Evolutionary conservation across 23 red algal species (phyloP).

Genomic region (Gracilaria domingensis): DNA sequence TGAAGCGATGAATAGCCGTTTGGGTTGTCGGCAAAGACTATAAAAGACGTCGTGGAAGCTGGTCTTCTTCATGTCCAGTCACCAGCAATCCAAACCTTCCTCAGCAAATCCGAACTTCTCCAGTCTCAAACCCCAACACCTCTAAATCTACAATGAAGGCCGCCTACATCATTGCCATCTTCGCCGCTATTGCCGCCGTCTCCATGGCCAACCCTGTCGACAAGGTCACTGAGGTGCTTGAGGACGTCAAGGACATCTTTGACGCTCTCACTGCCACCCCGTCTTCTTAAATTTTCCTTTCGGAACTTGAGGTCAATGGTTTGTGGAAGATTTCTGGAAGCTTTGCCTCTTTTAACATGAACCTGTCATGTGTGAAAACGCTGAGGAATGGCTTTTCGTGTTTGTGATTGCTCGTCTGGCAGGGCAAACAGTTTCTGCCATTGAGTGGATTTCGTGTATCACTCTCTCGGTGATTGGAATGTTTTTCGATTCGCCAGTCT

Average conservation of each 20-base stretch:
- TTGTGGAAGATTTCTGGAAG: neutral
- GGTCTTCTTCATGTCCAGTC: neutral
- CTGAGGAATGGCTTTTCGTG: neutral
- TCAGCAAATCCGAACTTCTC: neutral
- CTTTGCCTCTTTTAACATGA: neutral
- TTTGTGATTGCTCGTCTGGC: slow-evolving; percentile 28
- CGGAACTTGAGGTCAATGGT: neutral
- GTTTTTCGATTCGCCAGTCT: neutral
- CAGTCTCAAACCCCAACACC: neutral
- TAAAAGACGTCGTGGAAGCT: neutral
- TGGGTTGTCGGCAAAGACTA: neutral
- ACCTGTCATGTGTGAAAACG: neutral
- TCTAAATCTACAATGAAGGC: neutral
- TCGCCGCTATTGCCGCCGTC: slow-evolving; percentile 21
- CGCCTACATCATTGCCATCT: slow-evolving; percentile 25
- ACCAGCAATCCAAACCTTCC: slow-evolving; percentile 25
- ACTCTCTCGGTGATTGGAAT: neutral
- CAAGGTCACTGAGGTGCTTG: neutral
- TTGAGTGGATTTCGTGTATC: neutral
- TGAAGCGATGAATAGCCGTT: neutral
- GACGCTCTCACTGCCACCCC: neutral
- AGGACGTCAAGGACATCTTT: slow-evolving; percentile 18
- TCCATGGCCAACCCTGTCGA: neutral
- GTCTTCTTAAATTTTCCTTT: neutral
- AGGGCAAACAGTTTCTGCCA: neutral